These are phyloP conservation scores for Populus hybrid DNA, from an alignment of 441 rosid species.

Conservation along the genomic window DNA sequence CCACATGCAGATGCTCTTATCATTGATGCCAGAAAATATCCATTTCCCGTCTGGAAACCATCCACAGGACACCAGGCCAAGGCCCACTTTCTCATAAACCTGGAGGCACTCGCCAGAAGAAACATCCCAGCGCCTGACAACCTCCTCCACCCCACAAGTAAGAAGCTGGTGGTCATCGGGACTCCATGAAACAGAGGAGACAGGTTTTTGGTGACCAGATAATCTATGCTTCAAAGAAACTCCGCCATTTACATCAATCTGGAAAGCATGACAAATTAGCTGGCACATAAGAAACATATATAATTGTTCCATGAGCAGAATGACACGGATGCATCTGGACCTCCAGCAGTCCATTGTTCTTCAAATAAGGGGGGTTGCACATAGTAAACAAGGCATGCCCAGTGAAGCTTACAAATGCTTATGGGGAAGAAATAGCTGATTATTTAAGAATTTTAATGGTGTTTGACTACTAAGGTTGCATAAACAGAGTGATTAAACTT, in stretches of 20 bases:
- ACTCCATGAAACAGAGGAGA: conserved; percentile 64
- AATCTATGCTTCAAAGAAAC: conserved; percentile 56
- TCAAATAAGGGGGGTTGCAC: not conserved
- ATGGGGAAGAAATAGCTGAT: not conserved
- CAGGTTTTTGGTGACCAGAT: conserved; percentile 63
- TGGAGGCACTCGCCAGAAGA: conserved; percentile 54
- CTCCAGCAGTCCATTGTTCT: not conserved
- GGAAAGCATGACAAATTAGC: not conserved
- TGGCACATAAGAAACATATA: not conserved
- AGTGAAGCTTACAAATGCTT: not conserved
- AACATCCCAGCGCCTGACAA: conserved; percentile 56
- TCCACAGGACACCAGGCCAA: conserved; percentile 54
- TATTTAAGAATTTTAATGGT: not conserved
- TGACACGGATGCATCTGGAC: not conserved
- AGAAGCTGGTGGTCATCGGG: conserved; percentile 52
- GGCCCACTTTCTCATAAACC: conserved; percentile 49
- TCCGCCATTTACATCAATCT: conserved; percentile 54
- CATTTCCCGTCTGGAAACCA: conserved; percentile 56
- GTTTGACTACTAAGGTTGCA: not conserved
- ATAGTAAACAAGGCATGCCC: not conserved
- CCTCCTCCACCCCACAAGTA: conserved; percentile 59
- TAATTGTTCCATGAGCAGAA: not conserved
- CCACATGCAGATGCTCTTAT: conserved; percentile 57
- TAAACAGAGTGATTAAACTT: not conserved
- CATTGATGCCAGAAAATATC: conserved; percentile 46